Base-by-base conservation (phyloP, 1,284 basidiomycete species). In the Cryptococcus neoformans region DNA sequence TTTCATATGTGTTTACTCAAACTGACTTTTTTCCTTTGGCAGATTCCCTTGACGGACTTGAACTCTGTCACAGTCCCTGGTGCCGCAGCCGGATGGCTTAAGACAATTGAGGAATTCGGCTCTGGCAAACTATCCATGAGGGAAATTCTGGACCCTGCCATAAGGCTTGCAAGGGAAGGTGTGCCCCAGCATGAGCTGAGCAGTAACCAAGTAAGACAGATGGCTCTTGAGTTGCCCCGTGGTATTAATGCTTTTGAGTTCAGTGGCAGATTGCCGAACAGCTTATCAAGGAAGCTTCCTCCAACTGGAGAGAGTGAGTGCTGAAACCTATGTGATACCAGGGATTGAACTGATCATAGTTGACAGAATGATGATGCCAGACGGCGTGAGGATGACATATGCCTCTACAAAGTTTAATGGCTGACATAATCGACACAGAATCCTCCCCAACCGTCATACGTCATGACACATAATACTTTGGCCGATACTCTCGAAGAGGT, bases 41-140 rank as follows among this genome's bases (percentile, higher is more conserved):
- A 80, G 44, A 90, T 93, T 57, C 89, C 89, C 1, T 72, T 82
- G 8, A 85, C 82, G 3, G 86, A 92, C 70, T 77, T 95, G 42
- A 94, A 95, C 72, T 83, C 87, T 11, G 93, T 93, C 6, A 98
- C 95, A 0, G 92, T 97, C 3, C 95, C 95, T 59, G 92, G 94
- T 48, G 89, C 90, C 16, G 89, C 93, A 1, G 90, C 92, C 17
- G 90, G 91, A 10, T 98, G 94, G 93, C 82, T 89, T 37, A 95
- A 96, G 74, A 90, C 92, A 0, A 82, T 96, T 48, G 84, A 88
- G 56, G 80, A 82, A 52, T 85, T 96, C 55, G 95, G 95, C 10
- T 89, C 85, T 61, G 88, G 90, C n/a, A 88, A 85, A 54, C 69
- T 97, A 1, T 83, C 82, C 5, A 76, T 94, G 52, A 82, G 82